Evolutionary conservation across 805 yeast genomes (phyloP), one percentile per base, ranked within the genome.

Genomic region (Zygoascus tannicola): DNA sequence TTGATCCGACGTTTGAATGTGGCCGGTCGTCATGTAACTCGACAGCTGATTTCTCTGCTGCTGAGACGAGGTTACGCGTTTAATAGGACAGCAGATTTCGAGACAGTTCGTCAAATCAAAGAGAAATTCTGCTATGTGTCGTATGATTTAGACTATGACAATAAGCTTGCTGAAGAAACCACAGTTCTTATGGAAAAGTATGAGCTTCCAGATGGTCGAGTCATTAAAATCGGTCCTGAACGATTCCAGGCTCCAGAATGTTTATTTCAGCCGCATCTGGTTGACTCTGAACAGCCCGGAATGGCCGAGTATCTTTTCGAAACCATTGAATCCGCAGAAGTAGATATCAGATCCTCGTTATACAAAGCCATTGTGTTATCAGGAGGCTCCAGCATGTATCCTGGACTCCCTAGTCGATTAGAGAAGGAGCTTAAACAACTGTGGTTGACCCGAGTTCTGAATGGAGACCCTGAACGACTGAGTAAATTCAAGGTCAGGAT

Each of bases 331-430:
- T 69, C 88, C 4, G 96, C 97, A 35, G 97, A 92, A 59, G 82
- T 92, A 40, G 98, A 92, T 62, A 77, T 92, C 43, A 80, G 97
- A 66, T 73, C 94, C 4, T 75, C 95, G 1, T 72, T 92, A 48
- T 92, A 76, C 68, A 85, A 82, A 59, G 94, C 96, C 2, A 84
- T 92, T 62, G 97, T 92, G 22, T 74, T 92, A 37, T 85, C 95
- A 4, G 98, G 98, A 62, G 98, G 98, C 46, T 88, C 97, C 1
- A 83, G 95, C 41, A 92, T 92, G 98, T 92, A 92, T 61, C 97
- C 98, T 1, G 98, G 98, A 23, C 75, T 92, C 54, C 98, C 98
- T 16, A 83, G 95, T 10, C 75, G 98, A 58, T 70, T 92, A 54
- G 97, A 92, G 64, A 90, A 85, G 64, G 98, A 92, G 64, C 74